phyloP scores from a whole-genome alignment of 1,284 basidiomycete species.

The Gymnopus androsaceus region DNA sequence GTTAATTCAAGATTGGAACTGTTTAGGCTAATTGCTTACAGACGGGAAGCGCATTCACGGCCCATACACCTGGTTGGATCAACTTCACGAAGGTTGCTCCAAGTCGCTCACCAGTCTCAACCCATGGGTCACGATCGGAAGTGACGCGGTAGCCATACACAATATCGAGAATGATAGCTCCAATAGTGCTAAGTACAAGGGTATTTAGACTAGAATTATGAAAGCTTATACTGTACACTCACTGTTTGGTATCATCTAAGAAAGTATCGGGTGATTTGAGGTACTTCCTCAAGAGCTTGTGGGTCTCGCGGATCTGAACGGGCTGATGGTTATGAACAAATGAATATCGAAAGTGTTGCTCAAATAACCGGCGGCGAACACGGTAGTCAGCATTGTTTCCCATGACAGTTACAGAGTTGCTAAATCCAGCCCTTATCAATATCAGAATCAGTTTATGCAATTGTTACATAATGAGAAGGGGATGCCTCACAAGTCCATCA shows the following conservation, averaged over 20 bases:
- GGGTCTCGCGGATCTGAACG: slow-evolving; percentile 22
- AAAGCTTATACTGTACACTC: neutral
- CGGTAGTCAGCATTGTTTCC: slow-evolving; percentile 3
- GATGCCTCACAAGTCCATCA: neutral
- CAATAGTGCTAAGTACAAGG: slow-evolving; percentile 19
- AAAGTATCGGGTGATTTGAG: slow-evolving; percentile 36
- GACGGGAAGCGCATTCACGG: slow-evolving; percentile 41
- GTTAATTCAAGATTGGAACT: slow-evolving; percentile 22
- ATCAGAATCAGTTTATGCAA: neutral
- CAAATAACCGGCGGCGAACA: neutral
- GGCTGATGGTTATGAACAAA: neutral
- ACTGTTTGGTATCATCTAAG: slow-evolving; percentile 26
- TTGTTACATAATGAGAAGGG: neutral
- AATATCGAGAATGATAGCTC: slow-evolving; percentile 40
- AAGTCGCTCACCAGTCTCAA: slow-evolving; percentile 38
- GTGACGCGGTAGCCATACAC: slow-evolving; percentile 43
- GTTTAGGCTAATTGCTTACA: slow-evolving; percentile 28
- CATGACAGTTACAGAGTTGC: slow-evolving; percentile 5
- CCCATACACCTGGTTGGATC: slow-evolving; percentile 36
- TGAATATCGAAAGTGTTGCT: slow-evolving; percentile 4
- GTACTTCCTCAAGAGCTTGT: slow-evolving; percentile 14
- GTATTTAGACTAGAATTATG: neutral
- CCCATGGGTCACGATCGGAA: slow-evolving; percentile 38
- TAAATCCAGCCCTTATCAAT: neutral
- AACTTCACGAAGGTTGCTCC: slow-evolving; percentile 40